Conservation (phyloP, 345 rosid species). For the Eucalyptus decipiens region DNA sequence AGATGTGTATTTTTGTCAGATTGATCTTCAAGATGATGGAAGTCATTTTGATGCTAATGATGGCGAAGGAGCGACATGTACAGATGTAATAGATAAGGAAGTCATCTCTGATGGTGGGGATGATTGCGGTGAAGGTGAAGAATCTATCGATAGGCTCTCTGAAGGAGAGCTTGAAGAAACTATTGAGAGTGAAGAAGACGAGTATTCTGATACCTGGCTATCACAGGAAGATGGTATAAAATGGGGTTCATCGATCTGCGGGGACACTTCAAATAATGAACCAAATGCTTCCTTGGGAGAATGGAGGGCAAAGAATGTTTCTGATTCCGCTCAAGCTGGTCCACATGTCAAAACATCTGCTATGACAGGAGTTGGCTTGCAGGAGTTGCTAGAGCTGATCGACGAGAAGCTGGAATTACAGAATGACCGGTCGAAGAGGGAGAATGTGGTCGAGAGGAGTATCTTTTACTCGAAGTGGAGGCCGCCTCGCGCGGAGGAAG, state of each 20-base stretch:
- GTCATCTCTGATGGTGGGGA: background rate
- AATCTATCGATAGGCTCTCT: background rate
- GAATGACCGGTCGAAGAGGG: conserved; percentile 22
- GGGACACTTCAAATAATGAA: conserved; percentile 1
- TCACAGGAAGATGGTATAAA: background rate
- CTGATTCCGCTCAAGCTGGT: conserved; percentile 1
- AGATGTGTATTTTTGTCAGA: conserved; percentile 11
- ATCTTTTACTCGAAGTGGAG: conserved; percentile 52
- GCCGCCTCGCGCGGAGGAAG: conserved; percentile 39
- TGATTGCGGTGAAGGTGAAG: background rate
- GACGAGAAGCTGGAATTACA: conserved; percentile 37
- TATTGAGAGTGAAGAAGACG: background rate
- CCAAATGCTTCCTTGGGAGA: background rate
- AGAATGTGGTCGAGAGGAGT: conserved; percentile 19
- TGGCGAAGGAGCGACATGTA: background rate
- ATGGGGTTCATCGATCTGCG: conserved; percentile 3
- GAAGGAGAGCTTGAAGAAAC: background rate
- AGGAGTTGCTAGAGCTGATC: conserved; percentile 49
- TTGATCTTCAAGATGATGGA: conserved; percentile 43
- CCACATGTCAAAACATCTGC: conserved; percentile 73
- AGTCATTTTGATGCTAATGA: conserved; percentile 9
- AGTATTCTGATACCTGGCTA: background rate
- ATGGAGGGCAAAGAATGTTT: background rate
- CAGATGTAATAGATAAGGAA: background rate
- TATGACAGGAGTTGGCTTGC: conserved; percentile 58